Evolutionary conservation across 495 filamentous ascomycete genomes (phyloP), one percentile per base, ranked within the genome.

Genomic region (Cenococcum geophilum): DNA sequence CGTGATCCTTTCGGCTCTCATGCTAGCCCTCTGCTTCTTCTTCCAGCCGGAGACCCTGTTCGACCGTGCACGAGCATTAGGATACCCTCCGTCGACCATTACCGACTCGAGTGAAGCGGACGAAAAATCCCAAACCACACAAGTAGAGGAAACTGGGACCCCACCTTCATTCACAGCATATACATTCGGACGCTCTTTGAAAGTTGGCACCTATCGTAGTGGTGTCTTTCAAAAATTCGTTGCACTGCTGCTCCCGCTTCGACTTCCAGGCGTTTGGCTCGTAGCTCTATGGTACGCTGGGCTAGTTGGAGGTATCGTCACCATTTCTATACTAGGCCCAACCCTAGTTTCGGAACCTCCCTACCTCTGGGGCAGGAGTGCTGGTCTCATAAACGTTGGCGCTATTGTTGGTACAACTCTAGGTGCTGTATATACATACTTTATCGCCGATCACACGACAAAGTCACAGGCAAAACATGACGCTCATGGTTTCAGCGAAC

Each of bases 211-310:
- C 27, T 32, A 32, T 6, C 27, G 27, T 2, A 6, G 27, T 32
- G 27, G 27, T 6, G 27, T 67, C 2, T 1, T 59, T 3, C 22
- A 62, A 16, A 68, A 70, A 37, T 67, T 68, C 43, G n/a, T 70
- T 6, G 63, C 40, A 6, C 70, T 68, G 14, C 67, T 57, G 49
- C 57, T 66, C 5, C 55, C 58, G 0, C 63, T 72, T 5, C 60
- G 61, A 3, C 68, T 69, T 8, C 70, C 70, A 22, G 68, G 70
- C 47, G 62, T 66, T 0, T 72, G 70, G 70, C 63, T 72, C 0
- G 63, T 72, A 1, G 62, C 64, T 34, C 21, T 68, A 1, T 66
- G 67, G 53, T 71, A 73, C 53, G 69, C 61, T 20, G 71, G 67
- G n/a, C 58, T 73, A 1, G 64, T 73, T 21, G 71, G 69, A 5